Percentiles rank a stretch among this genome's conserved stretches.
Evolutionary conservation across 2,329 filamentous ascomycete genomes (phyloP).

Genomic region (Drechslerella dactyloides): DNA sequence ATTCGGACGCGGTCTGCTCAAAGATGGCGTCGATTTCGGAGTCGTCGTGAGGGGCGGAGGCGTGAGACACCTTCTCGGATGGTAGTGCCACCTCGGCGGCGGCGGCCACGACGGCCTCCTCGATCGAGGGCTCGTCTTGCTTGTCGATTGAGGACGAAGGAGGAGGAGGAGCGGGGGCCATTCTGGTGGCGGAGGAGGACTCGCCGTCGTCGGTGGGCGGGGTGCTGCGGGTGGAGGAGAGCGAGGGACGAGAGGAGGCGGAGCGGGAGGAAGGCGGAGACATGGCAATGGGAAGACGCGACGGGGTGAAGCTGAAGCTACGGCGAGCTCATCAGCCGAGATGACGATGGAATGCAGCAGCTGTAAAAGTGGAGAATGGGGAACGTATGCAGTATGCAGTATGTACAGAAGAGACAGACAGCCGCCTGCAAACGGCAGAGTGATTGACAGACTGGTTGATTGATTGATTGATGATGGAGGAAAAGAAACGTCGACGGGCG

Average conservation of each 20-base stretch:
- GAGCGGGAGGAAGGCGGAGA: slow-evolving; percentile 38
- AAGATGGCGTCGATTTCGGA: slow-evolving; percentile 49
- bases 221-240: slow-evolving; percentile 44
- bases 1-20: slow-evolving; percentile 43
- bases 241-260: slow-evolving; percentile 46
- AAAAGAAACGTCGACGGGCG: slow-evolving; percentile 13
- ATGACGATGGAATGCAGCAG: not conserved
- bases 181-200: slow-evolving; percentile 28
- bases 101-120: slow-evolving; percentile 13
- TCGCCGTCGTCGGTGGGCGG: slow-evolving; percentile 48
- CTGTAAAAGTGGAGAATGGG: not conserved
- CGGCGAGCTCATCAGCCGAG: slow-evolving; percentile 32
- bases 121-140: slow-evolving; percentile 4
- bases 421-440: slow-evolving; percentile 38
- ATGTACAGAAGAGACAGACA: slow-evolving; percentile 2
- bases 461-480: slow-evolving; percentile 19
- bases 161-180: slow-evolving; percentile 21
- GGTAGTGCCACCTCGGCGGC: slow-evolving; percentile 30
- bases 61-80: slow-evolving; percentile 23
- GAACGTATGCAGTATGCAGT: not conserved
- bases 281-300: slow-evolving; percentile 34
- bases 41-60: slow-evolving; percentile 27
- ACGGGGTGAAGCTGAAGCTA: slow-evolving; percentile 12
- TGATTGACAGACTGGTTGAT: too few species aligned
- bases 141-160: not conserved